These are phyloP conservation scores for Rosa multiflora DNA, from an alignment of 306 rosid species.

Conservation along the genomic window DNA sequence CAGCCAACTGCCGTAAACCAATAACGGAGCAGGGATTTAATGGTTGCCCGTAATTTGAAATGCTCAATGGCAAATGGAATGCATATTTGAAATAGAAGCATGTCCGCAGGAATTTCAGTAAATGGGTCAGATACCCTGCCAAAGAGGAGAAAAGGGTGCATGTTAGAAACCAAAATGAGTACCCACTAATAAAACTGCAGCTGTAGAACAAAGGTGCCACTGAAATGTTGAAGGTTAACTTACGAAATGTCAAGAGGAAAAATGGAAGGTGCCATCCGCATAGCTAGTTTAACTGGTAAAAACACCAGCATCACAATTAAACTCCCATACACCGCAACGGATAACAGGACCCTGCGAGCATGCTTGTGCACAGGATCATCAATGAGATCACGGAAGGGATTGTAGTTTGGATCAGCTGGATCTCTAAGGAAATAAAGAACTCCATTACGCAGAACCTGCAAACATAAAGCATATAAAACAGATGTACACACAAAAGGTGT, in stretches of 20 bases:
- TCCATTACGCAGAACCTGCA: slow-evolving; percentile 93
- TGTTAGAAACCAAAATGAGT: slow-evolving; percentile 21
- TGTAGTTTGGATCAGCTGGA: slow-evolving; percentile 99
- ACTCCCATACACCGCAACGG: slow-evolving; percentile 97
- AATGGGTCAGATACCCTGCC: slow-evolving; percentile 97
- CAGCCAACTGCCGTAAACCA: slow-evolving; percentile 99
- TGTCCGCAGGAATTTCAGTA: slow-evolving; percentile 98
- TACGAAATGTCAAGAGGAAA: slow-evolving; percentile 98
- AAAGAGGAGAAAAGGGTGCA: slow-evolving; percentile 20
- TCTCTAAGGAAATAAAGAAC: slow-evolving; percentile 95
- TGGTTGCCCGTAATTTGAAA: slow-evolving; percentile 90
- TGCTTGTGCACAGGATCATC: slow-evolving; percentile 99
- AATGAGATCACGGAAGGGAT: slow-evolving; percentile 96
- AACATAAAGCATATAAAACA: slow-evolving; percentile 23
- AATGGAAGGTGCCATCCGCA: slow-evolving; percentile 87
- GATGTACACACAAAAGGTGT: not conserved
- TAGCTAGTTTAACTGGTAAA: slow-evolving; percentile 95
- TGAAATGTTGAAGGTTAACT: slow-evolving; percentile 33
- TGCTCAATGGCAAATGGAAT: slow-evolving; percentile 98
- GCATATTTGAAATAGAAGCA: slow-evolving; percentile 98
- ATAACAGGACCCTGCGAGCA: slow-evolving; percentile 94
- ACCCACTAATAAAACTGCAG: slow-evolving; percentile 3
- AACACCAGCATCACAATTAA: slow-evolving; percentile 98
- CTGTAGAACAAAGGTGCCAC: slow-evolving; percentile 1
- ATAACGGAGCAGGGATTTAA: slow-evolving; percentile 80